Evolutionary conservation across 331 rosid genomes (phyloP).

Genomic region (Stylosanthes scabra): DNA sequence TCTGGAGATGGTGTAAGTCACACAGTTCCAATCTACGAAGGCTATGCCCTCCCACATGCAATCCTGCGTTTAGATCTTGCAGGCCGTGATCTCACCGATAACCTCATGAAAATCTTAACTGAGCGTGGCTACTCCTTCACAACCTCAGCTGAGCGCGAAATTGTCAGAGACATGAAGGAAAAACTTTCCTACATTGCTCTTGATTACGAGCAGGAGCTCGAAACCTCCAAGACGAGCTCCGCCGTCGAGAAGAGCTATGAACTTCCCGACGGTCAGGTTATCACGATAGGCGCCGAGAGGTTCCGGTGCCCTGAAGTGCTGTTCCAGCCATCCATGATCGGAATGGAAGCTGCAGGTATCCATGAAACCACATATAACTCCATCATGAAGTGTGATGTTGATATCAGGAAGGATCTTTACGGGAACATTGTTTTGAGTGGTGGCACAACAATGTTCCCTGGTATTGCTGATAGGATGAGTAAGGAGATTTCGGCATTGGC

Average conservation of each 20-base stretch:
- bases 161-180: conserved; percentile 94
- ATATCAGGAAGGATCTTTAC: conserved; percentile 92
- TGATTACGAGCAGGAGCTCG: conserved; percentile 93
- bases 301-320: conserved; percentile 98
- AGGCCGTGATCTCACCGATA: conserved; percentile 96
- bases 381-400: conserved; percentile 97
- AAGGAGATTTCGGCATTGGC: conserved; percentile 95
- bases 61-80: conserved; percentile 96
- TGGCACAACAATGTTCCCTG: conserved; percentile 96
- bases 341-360: conserved; percentile 94
- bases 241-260: conserved; percentile 95
- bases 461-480: conserved; percentile 98
- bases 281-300: conserved; percentile 89
- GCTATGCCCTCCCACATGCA: conserved; percentile 96
- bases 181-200: conserved; percentile 90
- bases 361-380: conserved; percentile 98
- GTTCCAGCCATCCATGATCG: conserved; percentile 97
- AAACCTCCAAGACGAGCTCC: conserved; percentile 85
- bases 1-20: conserved; percentile 99
- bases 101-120: conserved; percentile 93
- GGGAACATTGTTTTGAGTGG: conserved; percentile 95
- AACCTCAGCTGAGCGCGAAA: conserved; percentile 95
- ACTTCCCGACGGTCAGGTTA: conserved; percentile 96
- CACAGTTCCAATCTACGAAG: conserved; percentile 98
- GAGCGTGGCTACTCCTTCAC: conserved; percentile 99